phyloP scores from a whole-genome alignment of 495 filamentous ascomycete species.

The Daldinia loculata region DNA sequence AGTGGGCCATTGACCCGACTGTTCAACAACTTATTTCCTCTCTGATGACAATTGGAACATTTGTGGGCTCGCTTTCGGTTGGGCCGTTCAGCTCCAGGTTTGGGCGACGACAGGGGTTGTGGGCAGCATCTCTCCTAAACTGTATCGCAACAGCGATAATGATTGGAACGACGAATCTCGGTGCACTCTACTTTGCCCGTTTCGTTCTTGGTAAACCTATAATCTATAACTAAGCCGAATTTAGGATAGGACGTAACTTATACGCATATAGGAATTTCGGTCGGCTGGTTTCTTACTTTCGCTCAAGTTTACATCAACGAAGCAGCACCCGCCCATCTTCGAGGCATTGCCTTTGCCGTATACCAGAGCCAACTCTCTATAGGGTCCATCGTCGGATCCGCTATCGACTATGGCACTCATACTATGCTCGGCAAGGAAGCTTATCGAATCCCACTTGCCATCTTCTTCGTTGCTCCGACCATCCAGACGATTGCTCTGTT shows the following conservation, averaged over 20 bases:
- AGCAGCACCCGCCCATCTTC: constrained; percentile 50
- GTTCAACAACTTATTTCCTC: constrained; percentile 61
- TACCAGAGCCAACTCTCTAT: constrained; percentile 51
- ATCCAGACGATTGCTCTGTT: constrained; percentile 57
- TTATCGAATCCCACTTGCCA: constrained; percentile 62
- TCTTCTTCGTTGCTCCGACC: constrained; percentile 61
- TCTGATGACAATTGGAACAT: constrained; percentile 63
- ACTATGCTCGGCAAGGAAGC: constrained; percentile 50
- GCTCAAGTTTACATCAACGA: constrained; percentile 63
- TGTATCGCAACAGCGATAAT: constrained; percentile 56
- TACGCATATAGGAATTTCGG: constrained; percentile 50
- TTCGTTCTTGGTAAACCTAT: constrained; percentile 52
- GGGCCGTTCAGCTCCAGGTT: constrained; percentile 56
- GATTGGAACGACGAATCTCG: constrained; percentile 58
- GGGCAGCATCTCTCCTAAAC: constrained; percentile 53
- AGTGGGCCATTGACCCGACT: constrained; percentile 51
- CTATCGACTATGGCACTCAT: constrained; percentile 63
- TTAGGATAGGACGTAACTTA: not conserved
- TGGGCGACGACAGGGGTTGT: constrained; percentile 54
- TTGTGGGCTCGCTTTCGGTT: constrained; percentile 57
- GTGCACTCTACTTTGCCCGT: constrained; percentile 58
- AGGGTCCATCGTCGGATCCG: constrained; percentile 61
- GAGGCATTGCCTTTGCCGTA: constrained; percentile 56
- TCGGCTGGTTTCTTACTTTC: constrained; percentile 62
- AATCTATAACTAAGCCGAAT: not conserved